These are phyloP conservation scores for Starmerella floricola DNA, from an alignment of 805 yeast genomes.

Conservation along the genomic window DNA sequence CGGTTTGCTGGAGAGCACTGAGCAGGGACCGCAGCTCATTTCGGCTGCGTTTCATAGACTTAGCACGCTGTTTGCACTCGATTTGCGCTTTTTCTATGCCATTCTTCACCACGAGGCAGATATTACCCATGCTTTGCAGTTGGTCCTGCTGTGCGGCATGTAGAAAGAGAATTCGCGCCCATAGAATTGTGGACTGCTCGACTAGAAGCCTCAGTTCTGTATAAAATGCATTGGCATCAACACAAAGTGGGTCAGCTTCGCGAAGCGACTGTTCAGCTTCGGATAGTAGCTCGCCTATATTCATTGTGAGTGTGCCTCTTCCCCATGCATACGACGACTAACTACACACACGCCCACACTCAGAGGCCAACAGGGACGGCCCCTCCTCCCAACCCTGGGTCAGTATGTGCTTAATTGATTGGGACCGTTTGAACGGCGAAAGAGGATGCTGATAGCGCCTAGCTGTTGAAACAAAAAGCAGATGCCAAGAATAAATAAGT, in stretches of 20 bases:
- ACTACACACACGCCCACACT: too few relatives aligned
- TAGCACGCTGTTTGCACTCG: constrained; percentile 10
- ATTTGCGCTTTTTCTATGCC: constrained; percentile 19
- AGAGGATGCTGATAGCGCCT: too few relatives aligned
- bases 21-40: constrained; percentile 20
- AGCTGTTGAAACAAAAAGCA: too few relatives aligned
- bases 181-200: constrained; percentile 32
- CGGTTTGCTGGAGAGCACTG: constrained; percentile 13
- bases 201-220: constrained; percentile 31
- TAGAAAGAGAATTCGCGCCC: constrained; percentile 37
- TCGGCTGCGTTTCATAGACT: constrained; percentile 8
- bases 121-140: constrained; percentile 28
- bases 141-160: constrained; percentile 39
- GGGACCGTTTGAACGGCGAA: too few relatives aligned
- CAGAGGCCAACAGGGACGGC: too few relatives aligned
- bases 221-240: constrained; percentile 37
- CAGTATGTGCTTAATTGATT: too few relatives aligned
- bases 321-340: too few relatives aligned
- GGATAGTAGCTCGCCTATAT: constrained; percentile 36
- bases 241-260: constrained; percentile 41
- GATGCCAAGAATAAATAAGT: too few relatives aligned
- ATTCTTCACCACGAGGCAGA: constrained; percentile 27
- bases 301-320: constrained; percentile 27
- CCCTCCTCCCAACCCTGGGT: too few relatives aligned
- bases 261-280: constrained; percentile 40